A percentile compares a stretch with the other conserved stretches of the same genome.
These are phyloP conservation scores for Malus orientalis DNA, from an alignment of 306 rosid genomes.

Conservation along the genomic window DNA sequence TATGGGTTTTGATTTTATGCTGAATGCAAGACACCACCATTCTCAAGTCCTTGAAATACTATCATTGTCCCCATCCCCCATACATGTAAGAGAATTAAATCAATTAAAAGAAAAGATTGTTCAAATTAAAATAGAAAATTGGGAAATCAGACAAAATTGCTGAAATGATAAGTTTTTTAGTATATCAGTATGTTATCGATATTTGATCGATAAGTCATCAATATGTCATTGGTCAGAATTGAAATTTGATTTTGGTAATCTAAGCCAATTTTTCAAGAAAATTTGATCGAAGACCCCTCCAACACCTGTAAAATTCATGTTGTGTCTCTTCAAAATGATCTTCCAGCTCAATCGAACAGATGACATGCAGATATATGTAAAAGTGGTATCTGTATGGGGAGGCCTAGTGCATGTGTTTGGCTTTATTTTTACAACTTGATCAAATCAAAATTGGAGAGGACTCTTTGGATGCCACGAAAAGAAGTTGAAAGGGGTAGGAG, in stretches of 20 bases:
- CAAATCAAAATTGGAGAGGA: neutral
- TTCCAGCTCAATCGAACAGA: too few relatives aligned
- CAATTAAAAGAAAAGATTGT: neutral
- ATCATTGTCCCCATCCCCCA: constrained; percentile 30
- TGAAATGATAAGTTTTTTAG: too few relatives aligned
- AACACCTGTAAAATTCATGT: neutral
- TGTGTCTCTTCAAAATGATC: neutral
- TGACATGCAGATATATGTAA: too few relatives aligned
- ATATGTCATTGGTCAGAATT: too few relatives aligned
- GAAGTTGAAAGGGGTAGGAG: constrained; percentile 29
- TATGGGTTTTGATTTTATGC: constrained; percentile 49
- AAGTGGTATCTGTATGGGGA: neutral
- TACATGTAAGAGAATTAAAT: neutral
- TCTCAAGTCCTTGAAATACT: constrained; percentile 35
- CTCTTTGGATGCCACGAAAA: constrained; percentile 72
- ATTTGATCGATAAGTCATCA: too few relatives aligned
- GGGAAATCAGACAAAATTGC: too few relatives aligned
- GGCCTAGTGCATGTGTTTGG: constrained; percentile 10
- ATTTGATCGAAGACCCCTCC: neutral
- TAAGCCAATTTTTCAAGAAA: neutral
- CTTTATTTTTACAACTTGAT: constrained; percentile 3
- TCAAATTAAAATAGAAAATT: neutral
- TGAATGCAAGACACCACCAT: constrained; percentile 73
- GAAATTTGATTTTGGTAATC: too few relatives aligned
- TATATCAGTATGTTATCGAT: neutral